phyloP scores from a whole-genome alignment of 768 basidiomycete species.

The Leucocoprinus leucothites region DNA sequence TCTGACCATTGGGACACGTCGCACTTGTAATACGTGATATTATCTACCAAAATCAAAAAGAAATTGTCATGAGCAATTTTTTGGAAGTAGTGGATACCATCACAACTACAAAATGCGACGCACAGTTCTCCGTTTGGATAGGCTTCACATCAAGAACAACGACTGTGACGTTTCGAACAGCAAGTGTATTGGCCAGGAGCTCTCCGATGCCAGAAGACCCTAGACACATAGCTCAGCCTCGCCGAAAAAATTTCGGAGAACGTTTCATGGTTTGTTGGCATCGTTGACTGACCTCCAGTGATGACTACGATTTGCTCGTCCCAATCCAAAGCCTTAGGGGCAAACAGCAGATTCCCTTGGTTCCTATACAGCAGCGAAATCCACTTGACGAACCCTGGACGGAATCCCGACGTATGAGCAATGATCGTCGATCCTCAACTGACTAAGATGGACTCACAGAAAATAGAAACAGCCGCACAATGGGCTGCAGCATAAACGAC shows the following conservation, averaged over 20 bases:
- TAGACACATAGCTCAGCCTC: conserved; percentile 24
- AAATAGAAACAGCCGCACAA: conserved; percentile 53
- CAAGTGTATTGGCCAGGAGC: conserved; percentile 83
- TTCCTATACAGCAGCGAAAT: conserved; percentile 73
- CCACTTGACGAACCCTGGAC: conserved; percentile 66
- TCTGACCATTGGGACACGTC: conserved; percentile 89
- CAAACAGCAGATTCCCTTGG: conserved; percentile 61
- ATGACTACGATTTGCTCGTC: conserved; percentile 85
- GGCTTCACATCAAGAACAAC: conserved; percentile 85
- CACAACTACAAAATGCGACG: too few relatives aligned
- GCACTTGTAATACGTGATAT: conserved; percentile 84
- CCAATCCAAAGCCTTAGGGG: conserved; percentile 72
- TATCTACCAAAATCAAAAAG: conserved; percentile 41
- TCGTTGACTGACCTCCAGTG: conserved; percentile 68
- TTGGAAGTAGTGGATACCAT: neutral
- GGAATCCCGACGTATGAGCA: neutral
- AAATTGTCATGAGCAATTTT: neutral
- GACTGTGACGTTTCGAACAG: conserved; percentile 76
- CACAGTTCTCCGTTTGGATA: conserved; percentile 74
- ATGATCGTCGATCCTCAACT: neutral
- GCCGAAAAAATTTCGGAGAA: too few relatives aligned
- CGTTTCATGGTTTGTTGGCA: neutral
- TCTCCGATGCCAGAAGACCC: conserved; percentile 90
- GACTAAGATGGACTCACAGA: conserved; percentile 70
- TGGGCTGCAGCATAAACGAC: conserved; percentile 54